phyloP scores from a whole-genome alignment of 2,329 filamentous ascomycete genomes.

The Talaromyces albobiverticillius region DNA sequence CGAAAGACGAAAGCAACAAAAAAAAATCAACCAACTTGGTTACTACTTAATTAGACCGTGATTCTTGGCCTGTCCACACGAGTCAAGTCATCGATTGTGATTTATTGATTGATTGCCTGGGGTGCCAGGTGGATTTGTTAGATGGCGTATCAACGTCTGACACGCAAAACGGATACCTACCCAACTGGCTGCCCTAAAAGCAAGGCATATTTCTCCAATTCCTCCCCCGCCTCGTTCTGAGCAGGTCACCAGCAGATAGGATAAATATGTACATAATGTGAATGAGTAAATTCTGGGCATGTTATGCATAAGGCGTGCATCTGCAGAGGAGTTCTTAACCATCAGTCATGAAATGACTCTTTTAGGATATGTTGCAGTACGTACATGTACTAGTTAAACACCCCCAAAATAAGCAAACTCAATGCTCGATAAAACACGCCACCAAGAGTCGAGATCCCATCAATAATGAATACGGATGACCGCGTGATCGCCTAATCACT shows the following conservation, averaged over 20 bases:
- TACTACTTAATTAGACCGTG: no score
- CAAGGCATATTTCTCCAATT: background rate
- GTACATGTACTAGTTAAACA: no score
- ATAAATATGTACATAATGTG: background rate
- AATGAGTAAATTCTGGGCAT: background rate
- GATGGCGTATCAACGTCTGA: conserved; percentile 12
- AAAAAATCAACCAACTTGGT: no score
- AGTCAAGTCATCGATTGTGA: background rate
- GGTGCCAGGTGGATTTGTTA: no score
- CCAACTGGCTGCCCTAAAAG: conserved; percentile 8
- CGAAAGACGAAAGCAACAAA: background rate
- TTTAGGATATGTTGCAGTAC: no score
- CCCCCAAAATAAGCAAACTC: no score
- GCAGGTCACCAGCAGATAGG: background rate
- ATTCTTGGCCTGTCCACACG: no score
- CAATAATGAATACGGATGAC: no score
- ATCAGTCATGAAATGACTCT: background rate
- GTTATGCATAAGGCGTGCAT: background rate
- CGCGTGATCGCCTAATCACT: no score
- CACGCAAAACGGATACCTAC: conserved; percentile 1
- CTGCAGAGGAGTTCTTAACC: background rate
- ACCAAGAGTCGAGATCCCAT: no score
- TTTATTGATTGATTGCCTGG: background rate
- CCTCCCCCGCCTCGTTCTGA: background rate
- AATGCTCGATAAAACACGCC: no score